These are phyloP conservation scores for Centella asiatica DNA, from an alignment of 129 eudicot species.

Conservation along the genomic window DNA sequence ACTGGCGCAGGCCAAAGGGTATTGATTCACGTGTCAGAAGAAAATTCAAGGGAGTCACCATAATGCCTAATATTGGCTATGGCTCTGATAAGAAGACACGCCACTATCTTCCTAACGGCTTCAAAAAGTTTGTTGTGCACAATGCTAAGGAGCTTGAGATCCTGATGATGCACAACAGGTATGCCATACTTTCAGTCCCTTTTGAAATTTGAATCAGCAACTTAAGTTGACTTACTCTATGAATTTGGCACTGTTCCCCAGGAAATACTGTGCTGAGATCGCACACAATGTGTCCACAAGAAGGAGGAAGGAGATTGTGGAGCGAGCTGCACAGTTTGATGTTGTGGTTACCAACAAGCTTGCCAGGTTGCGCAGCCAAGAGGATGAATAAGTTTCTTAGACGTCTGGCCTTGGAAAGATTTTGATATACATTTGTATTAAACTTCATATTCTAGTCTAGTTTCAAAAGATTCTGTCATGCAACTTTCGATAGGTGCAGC, in stretches of 20 bases:
- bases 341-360: constrained; percentile 81
- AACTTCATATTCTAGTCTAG: neutral
- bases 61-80: constrained; percentile 45
- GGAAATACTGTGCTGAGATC: constrained; percentile 83
- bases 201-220: neutral
- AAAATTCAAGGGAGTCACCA: constrained; percentile 34
- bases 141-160: constrained; percentile 60
- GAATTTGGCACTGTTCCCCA: constrained; percentile 7
- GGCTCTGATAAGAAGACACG: constrained; percentile 41
- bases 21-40: constrained; percentile 37
- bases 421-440: neutral
- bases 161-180: constrained; percentile 95
- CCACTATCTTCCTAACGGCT: constrained; percentile 38
- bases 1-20: constrained; percentile 48
- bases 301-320: constrained; percentile 79
- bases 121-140: constrained; percentile 67
- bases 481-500: no score
- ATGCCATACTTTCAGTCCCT: neutral
- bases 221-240: neutral
- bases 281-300: constrained; percentile 71
- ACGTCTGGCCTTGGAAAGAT: neutral
- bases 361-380: constrained; percentile 88
- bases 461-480: neutral
- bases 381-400: constrained; percentile 62
- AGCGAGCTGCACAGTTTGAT: constrained; percentile 86